These are phyloP conservation scores for Styphnolobium japonicum DNA, from an alignment of 306 rosid species.

Conservation along the genomic window DNA sequence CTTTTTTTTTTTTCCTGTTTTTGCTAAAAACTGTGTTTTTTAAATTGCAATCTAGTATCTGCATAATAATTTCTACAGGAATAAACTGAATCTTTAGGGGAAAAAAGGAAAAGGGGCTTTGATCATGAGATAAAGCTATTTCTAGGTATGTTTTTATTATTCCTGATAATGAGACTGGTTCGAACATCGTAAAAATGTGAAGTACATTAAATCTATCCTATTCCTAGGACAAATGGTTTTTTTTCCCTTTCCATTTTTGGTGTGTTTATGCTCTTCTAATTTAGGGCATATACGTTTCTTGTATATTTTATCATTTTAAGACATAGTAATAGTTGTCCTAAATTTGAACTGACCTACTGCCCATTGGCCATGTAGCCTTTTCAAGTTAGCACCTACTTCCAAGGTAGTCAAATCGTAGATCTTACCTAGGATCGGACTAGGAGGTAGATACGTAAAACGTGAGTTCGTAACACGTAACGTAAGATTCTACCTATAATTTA, in stretches of 20 bases:
- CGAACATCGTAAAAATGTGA: background rate
- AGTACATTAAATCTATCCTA: background rate
- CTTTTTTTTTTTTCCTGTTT: background rate
- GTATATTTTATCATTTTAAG: background rate
- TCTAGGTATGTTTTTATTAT: background rate
- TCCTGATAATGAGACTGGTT: background rate
- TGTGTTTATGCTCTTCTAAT: background rate
- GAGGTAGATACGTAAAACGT: too few species aligned
- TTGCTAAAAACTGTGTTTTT: background rate
- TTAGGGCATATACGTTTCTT: background rate
- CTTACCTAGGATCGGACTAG: too few species aligned
- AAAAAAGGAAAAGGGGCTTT: background rate
- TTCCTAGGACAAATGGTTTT: background rate
- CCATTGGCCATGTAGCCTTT: background rate
- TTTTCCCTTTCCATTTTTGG: background rate
- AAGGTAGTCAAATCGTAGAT: too few species aligned
- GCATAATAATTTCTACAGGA: background rate
- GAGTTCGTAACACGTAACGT: too few species aligned
- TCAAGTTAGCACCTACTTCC: constrained; percentile 5
- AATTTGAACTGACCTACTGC: background rate
- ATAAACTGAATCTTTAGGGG: background rate
- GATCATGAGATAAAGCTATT: background rate
- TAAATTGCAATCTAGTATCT: background rate
- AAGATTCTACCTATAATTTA: too few species aligned
- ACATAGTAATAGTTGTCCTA: background rate